Evolutionary conservation across 2,329 filamentous ascomycete genomes (phyloP).

Genomic region (Cordyceps militaris): DNA sequence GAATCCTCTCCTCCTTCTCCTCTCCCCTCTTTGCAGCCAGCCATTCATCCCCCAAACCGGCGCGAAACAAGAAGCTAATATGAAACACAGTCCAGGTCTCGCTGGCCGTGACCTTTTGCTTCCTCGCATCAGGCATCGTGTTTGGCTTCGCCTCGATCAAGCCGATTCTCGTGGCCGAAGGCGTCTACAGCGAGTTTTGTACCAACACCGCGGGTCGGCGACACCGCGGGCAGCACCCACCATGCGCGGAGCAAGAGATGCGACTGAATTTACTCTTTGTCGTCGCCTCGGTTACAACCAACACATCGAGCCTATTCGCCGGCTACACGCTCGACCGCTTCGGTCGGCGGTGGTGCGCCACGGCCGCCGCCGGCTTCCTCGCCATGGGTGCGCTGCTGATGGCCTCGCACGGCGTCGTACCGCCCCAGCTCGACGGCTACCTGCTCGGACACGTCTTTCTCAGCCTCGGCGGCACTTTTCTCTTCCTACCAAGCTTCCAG

Average conservation of each 20-base stretch:
- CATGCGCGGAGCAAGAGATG: constrained; percentile 45
- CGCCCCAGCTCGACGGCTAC: constrained; percentile 64
- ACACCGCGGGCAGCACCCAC: constrained; percentile 10
- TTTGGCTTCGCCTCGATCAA: constrained; percentile 85
- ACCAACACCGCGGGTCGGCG: constrained; percentile 15
- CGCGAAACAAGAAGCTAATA: background rate
- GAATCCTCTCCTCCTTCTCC: background rate
- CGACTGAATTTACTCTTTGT: constrained; percentile 89
- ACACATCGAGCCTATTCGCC: constrained; percentile 77
- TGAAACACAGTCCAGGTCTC: constrained; percentile 56
- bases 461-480: constrained; percentile 71
- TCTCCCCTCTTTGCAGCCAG: background rate
- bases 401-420: constrained; percentile 55
- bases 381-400: constrained; percentile 64
- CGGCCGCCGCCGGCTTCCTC: constrained; percentile 64
- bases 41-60: background rate
- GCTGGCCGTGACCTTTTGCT: constrained; percentile 62
- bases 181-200: constrained; percentile 63
- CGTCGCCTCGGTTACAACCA: constrained; percentile 78
- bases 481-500: constrained; percentile 78
- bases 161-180: constrained; percentile 66
- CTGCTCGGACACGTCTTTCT: constrained; percentile 69
- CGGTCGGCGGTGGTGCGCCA: constrained; percentile 69
- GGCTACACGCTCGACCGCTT: constrained; percentile 78
- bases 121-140: constrained; percentile 70